Evolutionary conservation across 2,329 filamentous ascomycete genomes (phyloP).

Genomic region (Venturia nashicola): DNA sequence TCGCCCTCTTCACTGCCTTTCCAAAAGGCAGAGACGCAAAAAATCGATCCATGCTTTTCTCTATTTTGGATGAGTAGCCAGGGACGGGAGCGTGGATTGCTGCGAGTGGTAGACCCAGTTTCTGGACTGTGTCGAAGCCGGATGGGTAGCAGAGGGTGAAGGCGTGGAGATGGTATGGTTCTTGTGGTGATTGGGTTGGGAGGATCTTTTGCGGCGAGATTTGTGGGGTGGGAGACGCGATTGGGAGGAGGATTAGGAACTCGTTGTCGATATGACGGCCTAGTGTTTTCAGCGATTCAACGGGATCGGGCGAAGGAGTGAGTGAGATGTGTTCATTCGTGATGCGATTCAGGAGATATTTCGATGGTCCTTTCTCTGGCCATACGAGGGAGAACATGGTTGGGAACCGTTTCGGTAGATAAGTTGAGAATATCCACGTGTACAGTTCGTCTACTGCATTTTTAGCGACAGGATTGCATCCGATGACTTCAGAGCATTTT

Average conservation of each 20-base stretch:
- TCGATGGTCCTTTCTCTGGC: constrained; percentile 11
- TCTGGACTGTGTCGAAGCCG: constrained; percentile 45
- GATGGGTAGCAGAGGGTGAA: constrained; percentile 45
- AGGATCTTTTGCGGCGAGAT: constrained; percentile 7
- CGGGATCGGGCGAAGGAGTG: constrained; percentile 19
- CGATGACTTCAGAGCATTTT: constrained; percentile 29
- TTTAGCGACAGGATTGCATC: constrained; percentile 23
- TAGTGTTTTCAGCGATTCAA: constrained; percentile 34
- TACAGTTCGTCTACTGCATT: constrained; percentile 45
- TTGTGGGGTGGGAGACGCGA: constrained; percentile 11
- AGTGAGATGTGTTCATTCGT: constrained; percentile 32
- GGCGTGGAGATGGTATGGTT: constrained; percentile 40
- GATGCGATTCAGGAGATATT: constrained; percentile 32
- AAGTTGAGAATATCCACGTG: constrained; percentile 38
- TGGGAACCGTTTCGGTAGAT: constrained; percentile 46
- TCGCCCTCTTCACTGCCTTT: constrained; percentile 41
- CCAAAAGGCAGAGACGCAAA: constrained; percentile 43
- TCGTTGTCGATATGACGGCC: constrained; percentile 46
- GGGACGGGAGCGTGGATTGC: constrained; percentile 49
- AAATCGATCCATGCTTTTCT: constrained; percentile 49
- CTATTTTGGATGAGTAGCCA: constrained; percentile 42
- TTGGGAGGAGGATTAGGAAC: constrained; percentile 44
- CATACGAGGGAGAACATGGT: constrained; percentile 34
- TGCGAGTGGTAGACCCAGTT: constrained; percentile 39
- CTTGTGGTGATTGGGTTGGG: constrained; percentile 19